Evolutionary conservation across 208 protist species (phyloP).

Genomic region (Phytomonas serpens): DNA sequence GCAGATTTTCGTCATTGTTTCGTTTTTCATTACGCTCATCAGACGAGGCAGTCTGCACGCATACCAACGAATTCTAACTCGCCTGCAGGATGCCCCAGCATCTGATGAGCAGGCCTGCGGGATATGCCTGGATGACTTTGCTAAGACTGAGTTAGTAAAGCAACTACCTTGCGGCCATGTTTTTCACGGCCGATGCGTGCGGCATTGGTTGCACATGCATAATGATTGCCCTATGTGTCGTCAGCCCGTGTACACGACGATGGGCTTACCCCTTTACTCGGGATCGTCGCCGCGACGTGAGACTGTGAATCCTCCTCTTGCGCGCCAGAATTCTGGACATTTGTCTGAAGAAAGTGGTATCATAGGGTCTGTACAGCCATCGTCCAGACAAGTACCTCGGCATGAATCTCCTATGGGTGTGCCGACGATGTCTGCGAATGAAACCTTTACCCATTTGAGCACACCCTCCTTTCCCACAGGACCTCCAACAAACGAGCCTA

Average conservation of each 20-base stretch:
- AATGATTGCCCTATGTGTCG: conserved; percentile 69
- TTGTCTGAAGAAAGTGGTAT: not conserved
- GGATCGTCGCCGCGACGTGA: conserved; percentile 4
- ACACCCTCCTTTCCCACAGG: not conserved
- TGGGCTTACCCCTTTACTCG: not conserved
- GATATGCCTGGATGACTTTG: conserved; percentile 73
- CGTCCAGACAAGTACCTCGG: not conserved
- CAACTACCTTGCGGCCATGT: conserved; percentile 73
- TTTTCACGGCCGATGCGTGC: conserved; percentile 74
- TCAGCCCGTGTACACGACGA: conserved; percentile 12
- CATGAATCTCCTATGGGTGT: not conserved
- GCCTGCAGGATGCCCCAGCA: conserved; percentile 36
- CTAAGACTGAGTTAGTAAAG: conserved; percentile 22
- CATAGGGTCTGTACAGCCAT: not conserved
- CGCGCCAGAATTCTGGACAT: not conserved
- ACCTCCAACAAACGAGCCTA: not conserved
- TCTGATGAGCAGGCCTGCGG: conserved; percentile 32
- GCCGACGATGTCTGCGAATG: not conserved
- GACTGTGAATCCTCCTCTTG: not conserved
- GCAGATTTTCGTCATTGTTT: conserved; percentile 40
- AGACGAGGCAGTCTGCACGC: conserved; percentile 19
- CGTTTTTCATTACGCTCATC: conserved; percentile 22
- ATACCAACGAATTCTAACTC: conserved; percentile 36
- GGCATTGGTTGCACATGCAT: conserved; percentile 54
- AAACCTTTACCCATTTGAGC: not conserved